Base-by-base conservation (phyloP, 805 yeast species). In the Torulaspora gathmanii region DNA sequence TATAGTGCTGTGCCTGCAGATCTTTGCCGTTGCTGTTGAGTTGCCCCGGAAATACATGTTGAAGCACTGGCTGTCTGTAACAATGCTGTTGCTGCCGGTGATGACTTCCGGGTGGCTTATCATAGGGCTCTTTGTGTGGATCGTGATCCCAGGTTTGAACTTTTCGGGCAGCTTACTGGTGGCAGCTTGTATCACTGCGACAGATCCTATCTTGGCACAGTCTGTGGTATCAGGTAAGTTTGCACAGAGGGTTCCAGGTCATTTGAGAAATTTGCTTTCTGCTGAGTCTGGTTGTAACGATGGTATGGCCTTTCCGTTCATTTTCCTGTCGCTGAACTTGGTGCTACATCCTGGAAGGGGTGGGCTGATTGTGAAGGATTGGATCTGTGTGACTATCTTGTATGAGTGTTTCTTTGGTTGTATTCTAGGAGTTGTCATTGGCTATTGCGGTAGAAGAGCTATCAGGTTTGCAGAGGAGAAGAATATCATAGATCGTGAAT, bases 261-360 rank as follows among this genome's bases (percentile, higher is more conserved):
- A 89, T 66, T 72, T 89, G 67, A 74, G 95, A 55, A 85, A 88
- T 58, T 67, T 89, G 37, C 70, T 90, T 20, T 78, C 90, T 25
- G 95, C 95, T 0, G 95, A 87, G 56, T 63, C 67, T 3, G 96
- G 96, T 64, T 89, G 95, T 62, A 89, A 89, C 64, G 97, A 89
- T 60, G 97, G 97, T 35, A 83, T 89, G 93, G 96, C 96, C 0
- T 89, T 86, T 60, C 97, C 97, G 0, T 89, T 89, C 60, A 85
- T 86, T 73, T 74, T 67, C 64, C 60, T 90, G 33, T 80, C 93
- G 1, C 68, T 87, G 50, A 77, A 83, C 59, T 61, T 88, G 37
- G 77, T 89, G 42, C 62, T 79, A n/a, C 79, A 83, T 60, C 73
- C 75, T 25, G 85, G 85, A 3, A 66, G 85, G 42, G 78, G 81